phyloP scores from a whole-genome alignment of 345 rosid species.

The Angophora floribunda region DNA sequence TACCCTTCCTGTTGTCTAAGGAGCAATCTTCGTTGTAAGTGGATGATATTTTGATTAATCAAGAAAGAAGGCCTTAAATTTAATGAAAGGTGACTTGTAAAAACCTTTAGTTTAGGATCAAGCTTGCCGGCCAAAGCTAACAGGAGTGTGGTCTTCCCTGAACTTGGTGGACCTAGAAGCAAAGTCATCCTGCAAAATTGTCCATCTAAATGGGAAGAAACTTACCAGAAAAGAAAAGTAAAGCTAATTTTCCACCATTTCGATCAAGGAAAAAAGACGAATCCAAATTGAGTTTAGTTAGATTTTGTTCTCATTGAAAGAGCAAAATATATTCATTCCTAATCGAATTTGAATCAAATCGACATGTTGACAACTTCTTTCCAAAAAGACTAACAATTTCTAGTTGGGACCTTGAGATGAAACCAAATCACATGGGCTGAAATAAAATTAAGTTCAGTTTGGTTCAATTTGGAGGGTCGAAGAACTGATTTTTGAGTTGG shows the following conservation, averaged over 20 bases:
- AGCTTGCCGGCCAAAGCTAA: constrained; percentile 31
- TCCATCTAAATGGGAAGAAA: too few relatives aligned
- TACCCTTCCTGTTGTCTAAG: constrained; percentile 28
- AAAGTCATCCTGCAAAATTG: constrained; percentile 7
- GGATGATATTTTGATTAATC: too few relatives aligned
- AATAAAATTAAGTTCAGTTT: too few relatives aligned
- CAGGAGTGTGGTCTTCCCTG: constrained; percentile 79
- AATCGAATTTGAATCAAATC: too few relatives aligned
- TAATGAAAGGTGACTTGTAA: background rate
- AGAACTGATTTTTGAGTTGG: background rate
- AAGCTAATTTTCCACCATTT: background rate
- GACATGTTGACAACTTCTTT: background rate
- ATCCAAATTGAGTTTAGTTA: too few relatives aligned
- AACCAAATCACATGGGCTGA: background rate
- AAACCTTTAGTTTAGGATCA: constrained; percentile 5
- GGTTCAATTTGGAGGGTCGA: background rate
- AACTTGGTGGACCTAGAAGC: constrained; percentile 84
- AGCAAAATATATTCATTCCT: background rate
- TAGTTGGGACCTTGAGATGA: background rate
- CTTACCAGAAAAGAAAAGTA: background rate
- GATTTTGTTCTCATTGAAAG: too few relatives aligned
- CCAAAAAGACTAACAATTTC: background rate
- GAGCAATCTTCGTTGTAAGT: background rate
- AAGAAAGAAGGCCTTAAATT: background rate
- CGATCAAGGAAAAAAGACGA: too few relatives aligned